Base-by-base conservation (phyloP, 2,329 filamentous ascomycete species). In the Byssothecium circinans region DNA sequence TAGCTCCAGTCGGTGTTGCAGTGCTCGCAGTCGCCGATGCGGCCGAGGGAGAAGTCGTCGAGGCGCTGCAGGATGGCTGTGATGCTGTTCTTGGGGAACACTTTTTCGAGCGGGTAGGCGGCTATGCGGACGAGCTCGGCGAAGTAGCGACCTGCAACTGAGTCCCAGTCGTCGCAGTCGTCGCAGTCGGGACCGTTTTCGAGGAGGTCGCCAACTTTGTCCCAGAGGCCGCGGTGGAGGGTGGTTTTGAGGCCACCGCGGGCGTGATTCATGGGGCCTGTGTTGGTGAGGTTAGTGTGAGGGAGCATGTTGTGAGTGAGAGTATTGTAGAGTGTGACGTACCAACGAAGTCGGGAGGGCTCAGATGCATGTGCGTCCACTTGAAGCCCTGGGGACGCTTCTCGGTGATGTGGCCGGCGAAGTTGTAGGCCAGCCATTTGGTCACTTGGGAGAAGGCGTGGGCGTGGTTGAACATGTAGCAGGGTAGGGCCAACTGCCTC, bases 341-440 rank as follows among this genome's bases (percentile, higher is more conserved):
- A 60, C 60, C 52, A 7, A 57, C 52, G 32, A 63, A 60, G 35
- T 56, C 53, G 2, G 47, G 49, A 8, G 51, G 50, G 2, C 25
- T 34, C 3, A 63, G 47, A 33, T 56, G 54, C 12, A 49, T 40
- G 22, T 58, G 47, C 25, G 50, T 51, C 19, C 27, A 47, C 34
- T 50, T 60, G 45, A 59, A 53, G 4, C 47, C 49, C 8, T 43
- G 32, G 1, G 61, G 67, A 2, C 49, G 50, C 12, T 44, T 45
- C 42, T 68, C 66, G 12, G 45, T 54, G 32, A 68, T 60, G 27
- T 62, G 58, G 7, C 60, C 58, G 7, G 33, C 20, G 10, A 40
- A 49, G 25, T 69, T 53, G 58, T 72, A 70, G 1, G 57, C 67
- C 1, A 71, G 54, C 23, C 50, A 62, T 45, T 60, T 62, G 1